phyloP scores from a whole-genome alignment of 108 stramenopile genomes.

The Seminavis robusta region DNA sequence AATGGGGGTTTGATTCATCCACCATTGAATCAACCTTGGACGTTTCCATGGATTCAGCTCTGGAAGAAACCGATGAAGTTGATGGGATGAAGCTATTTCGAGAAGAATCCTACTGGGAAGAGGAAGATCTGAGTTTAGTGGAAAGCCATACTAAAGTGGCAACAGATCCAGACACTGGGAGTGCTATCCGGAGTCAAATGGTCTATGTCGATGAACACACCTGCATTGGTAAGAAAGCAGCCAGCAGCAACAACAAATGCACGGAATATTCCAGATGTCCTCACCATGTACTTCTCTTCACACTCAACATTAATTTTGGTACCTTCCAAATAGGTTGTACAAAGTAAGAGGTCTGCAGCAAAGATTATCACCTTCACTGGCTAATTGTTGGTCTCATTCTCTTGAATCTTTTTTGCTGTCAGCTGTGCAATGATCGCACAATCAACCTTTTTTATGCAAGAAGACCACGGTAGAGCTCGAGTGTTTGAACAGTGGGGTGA shows the following conservation, averaged over 20 bases:
- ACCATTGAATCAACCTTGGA: constrained; percentile 63
- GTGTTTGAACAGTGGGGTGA: constrained; percentile 92
- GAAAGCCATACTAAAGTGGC: constrained; percentile 69
- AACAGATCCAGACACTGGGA: constrained; percentile 61
- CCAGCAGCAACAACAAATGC: too few species aligned
- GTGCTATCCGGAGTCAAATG: constrained; percentile 69
- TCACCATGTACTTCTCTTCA: too few species aligned
- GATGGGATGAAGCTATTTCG: constrained; percentile 51
- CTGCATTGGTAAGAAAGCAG: constrained; percentile 92
- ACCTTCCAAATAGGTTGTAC: too few species aligned
- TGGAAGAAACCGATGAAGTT: constrained; percentile 54
- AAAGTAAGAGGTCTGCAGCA: too few species aligned
- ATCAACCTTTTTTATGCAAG: constrained; percentile 91
- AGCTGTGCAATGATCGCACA: constrained; percentile 88
- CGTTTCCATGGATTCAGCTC: constrained; percentile 52
- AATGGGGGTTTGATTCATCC: constrained; percentile 67
- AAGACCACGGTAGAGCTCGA: constrained; percentile 82
- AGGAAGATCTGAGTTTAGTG: constrained; percentile 59
- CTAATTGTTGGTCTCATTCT: too few species aligned
- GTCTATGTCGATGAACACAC: constrained; percentile 93
- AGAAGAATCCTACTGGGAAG: constrained; percentile 41
- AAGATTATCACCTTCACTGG: too few species aligned
- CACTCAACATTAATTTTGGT: too few species aligned
- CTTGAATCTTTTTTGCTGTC: too few species aligned
- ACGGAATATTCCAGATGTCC: too few species aligned